Evolutionary conservation across 78 protist species (phyloP), one percentile per base, ranked within the genome.

Genomic region (Bigelowiella natans): DNA sequence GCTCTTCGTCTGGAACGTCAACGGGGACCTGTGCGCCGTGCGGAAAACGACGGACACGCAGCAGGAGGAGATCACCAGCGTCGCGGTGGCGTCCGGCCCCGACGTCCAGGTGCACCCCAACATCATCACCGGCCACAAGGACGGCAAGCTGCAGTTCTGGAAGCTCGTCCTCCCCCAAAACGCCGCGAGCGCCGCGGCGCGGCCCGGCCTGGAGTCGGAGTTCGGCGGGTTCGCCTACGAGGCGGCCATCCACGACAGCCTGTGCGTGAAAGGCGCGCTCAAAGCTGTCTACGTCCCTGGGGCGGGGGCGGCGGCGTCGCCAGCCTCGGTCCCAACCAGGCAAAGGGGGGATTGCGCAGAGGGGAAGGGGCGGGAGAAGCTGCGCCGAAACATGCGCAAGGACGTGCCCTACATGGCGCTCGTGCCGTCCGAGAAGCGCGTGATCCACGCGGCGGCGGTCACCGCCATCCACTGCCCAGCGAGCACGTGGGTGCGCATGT

Each of bases 141-240:
- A 87, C 11, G 89, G 89, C 2, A 40, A 38, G 64, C 3, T 87
- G 38, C 89, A 31, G 30, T 87, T 87, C 38, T 87, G 89, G 89
- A 7, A 51, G 18, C 73, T 51, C 73, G n/a, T n/a, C n/a, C n/a
- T n/a, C n/a, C n/a, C n/a, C n/a, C n/a, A n/a, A n/a, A n/a, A n/a
- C n/a, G n/a, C n/a, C n/a, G n/a, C n/a, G n/a, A n/a, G n/a, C n/a
- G n/a, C n/a, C n/a, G n/a, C n/a, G n/a, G n/a, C n/a, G n/a, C n/a
- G n/a, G n/a, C 7, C 34, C 73, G 73, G 18, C 73, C 18, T 18
- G 18, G 73, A 51, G 34, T 18, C 73, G 34, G 18, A 51, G 7
- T 51, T 51, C 73, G 7, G 34, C 73, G 7, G 73, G 34, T 18
- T 51, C 34, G 34, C 34, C 73, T 18, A 51, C 18, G 73, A 51